Evolutionary conservation across 1,284 basidiomycete species (phyloP), one percentile per base, ranked within the genome.

Genomic region (Puccinia hordei): DNA sequence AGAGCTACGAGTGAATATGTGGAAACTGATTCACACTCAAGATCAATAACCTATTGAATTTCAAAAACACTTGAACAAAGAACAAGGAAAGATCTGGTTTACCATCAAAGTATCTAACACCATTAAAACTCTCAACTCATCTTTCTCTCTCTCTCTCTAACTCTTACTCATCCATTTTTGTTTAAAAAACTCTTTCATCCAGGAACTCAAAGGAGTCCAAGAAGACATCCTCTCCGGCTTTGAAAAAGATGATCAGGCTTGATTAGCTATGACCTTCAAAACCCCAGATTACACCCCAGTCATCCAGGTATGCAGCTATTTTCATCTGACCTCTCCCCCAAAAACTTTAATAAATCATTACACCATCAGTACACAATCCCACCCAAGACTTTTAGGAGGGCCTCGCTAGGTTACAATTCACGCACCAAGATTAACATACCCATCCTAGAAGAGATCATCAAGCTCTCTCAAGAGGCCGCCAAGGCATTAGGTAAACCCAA

Each of bases 21-120:
- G n/a, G n/a, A n/a, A n/a, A n/a, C n/a, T n/a, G n/a, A n/a, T n/a
- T n/a, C n/a, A n/a, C n/a, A n/a, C n/a, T n/a, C 63, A 89, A 92
- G 82, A 87, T 93, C 1, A 91, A 90, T 17, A 88, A 90, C 82
- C 88, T 88, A 86, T 92, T 27, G 91, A 92, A 83, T 93, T 93
- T 83, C 81, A 81, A 90, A 92, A 92, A 90, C 92, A 93, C 86
- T 92, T 90, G 86, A 93, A 93, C 83, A 92, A 94, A 85, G 93
- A 94, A 84, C 91, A 91, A 1, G 84, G 83, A 1, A 83, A 82
- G 71, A 41, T 84, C 46, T 81, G 83, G 49, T 84, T 85, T 68
- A 83, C 83, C 4, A n/a, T 55, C 27, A 81, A 84, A 75, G 92
- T 92, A 83, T 30, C n/a, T n/a, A n/a, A n/a, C 13, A 53, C 38